These are phyloP conservation scores for Ustilago lituana DNA, from an alignment of 1,284 basidiomycete genomes.

Conservation along the genomic window DNA sequence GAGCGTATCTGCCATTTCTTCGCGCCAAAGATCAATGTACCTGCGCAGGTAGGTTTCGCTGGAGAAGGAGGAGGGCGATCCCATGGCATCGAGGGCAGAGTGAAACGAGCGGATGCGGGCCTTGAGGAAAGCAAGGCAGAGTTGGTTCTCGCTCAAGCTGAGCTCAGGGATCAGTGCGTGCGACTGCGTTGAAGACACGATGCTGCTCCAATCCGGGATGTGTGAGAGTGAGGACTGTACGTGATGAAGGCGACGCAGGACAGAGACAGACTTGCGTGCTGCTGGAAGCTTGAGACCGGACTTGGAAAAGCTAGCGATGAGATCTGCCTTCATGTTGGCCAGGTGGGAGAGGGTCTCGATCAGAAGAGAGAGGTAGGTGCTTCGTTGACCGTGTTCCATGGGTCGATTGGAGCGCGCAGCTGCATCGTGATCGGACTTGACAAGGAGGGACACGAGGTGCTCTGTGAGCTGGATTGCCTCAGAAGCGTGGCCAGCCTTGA, in stretches of 20 bases:
- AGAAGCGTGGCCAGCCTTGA: constrained; percentile 86
- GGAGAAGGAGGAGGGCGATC: constrained; percentile 24
- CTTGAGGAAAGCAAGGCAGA: constrained; percentile 77
- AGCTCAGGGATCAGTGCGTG: constrained; percentile 9
- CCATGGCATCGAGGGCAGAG: constrained; percentile 67
- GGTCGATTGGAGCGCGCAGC: background rate
- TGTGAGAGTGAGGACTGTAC: constrained; percentile 16
- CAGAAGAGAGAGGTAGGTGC: constrained; percentile 74
- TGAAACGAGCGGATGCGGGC: constrained; percentile 73
- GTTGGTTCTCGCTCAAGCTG: constrained; percentile 73
- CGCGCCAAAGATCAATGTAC: constrained; percentile 90
- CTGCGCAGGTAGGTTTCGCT: constrained; percentile 66
- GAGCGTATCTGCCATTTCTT: constrained; percentile 89
- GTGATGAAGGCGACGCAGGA: constrained; percentile 79
- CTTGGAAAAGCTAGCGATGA: constrained; percentile 81
- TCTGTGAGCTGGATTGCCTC: constrained; percentile 84
- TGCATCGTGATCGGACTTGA: background rate
- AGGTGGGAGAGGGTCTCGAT: constrained; percentile 79
- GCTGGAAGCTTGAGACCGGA: constrained; percentile 83
- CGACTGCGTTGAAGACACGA: background rate
- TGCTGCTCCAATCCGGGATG: constrained; percentile 8
- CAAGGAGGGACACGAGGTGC: constrained; percentile 73
- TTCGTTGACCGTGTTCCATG: constrained; percentile 8
- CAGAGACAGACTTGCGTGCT: constrained; percentile 85
- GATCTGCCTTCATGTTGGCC: constrained; percentile 72